phyloP scores from a whole-genome alignment of 2,329 filamentous ascomycete species.

The Cryphonectria parasitica region DNA sequence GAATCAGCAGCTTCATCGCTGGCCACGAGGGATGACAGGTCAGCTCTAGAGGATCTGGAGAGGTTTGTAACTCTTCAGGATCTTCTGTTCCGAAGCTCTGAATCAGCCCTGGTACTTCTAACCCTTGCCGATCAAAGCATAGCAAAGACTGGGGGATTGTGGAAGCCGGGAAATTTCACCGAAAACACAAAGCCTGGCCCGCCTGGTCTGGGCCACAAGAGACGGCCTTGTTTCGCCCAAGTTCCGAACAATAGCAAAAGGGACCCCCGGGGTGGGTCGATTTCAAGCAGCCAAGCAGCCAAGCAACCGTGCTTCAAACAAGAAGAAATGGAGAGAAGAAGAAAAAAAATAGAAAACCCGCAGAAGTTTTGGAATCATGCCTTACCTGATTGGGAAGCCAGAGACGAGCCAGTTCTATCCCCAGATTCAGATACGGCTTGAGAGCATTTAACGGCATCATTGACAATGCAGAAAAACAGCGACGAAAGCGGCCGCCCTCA shows the following conservation, averaged over 20 bases:
- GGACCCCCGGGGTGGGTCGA: slow-evolving; percentile 3
- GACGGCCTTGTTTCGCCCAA: slow-evolving; percentile 29
- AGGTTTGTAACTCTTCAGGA: not conserved
- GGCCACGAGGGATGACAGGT: slow-evolving; percentile 5
- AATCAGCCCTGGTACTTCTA: not conserved
- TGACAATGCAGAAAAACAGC: slow-evolving; percentile 21
- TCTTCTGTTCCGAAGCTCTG: not conserved
- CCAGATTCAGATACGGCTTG: slow-evolving; percentile 13
- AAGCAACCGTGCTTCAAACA: not conserved
- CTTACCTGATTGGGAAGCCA: slow-evolving; percentile 23
- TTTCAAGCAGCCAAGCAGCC: not conserved
- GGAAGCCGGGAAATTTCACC: slow-evolving; percentile 20
- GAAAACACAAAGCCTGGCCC: slow-evolving; percentile 8
- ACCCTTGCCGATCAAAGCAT: slow-evolving; percentile 8
- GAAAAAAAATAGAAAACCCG: not conserved
- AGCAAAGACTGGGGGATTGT: slow-evolving; percentile 3
- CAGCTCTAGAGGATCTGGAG: not conserved
- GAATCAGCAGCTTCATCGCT: slow-evolving; percentile 1
- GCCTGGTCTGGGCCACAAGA: slow-evolving; percentile 17
- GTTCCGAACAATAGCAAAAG: slow-evolving; percentile 24
- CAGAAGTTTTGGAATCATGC: slow-evolving; percentile 4
- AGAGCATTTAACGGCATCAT: slow-evolving; percentile 7
- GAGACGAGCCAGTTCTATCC: slow-evolving; percentile 14
- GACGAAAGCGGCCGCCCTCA: not conserved
- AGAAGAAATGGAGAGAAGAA: not conserved